Percentiles rank a stretch among this genome's conserved stretches.
These are phyloP conservation scores for Aulographum hederae DNA, from an alignment of 2,329 filamentous ascomycete species.

Conservation along the genomic window DNA sequence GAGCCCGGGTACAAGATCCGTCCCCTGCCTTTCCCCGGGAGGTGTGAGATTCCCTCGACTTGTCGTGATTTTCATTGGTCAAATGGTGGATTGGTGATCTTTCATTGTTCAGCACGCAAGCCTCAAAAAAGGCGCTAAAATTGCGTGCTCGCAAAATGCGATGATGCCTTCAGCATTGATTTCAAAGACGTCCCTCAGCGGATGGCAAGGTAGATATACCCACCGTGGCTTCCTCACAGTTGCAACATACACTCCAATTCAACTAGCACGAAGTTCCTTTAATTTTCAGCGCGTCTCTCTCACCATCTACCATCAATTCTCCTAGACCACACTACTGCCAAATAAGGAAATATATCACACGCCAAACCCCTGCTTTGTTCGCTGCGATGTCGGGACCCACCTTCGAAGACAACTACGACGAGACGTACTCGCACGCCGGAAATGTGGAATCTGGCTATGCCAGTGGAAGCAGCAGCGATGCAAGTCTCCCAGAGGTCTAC, in stretches of 20 bases:
- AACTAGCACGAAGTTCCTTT: neutral
- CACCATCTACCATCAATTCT: neutral
- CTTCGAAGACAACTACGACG: too few relatives aligned
- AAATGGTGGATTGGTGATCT: too few relatives aligned
- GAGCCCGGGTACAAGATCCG: too few relatives aligned
- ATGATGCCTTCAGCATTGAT: slow-evolving; percentile 2
- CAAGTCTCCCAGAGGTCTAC: slow-evolving; percentile 54
- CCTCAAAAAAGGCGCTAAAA: slow-evolving; percentile 5
- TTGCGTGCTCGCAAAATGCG: slow-evolving; percentile 3
- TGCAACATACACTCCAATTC: neutral
- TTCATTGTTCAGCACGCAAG: too few relatives aligned
- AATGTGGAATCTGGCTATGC: slow-evolving; percentile 71
- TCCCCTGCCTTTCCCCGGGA: too few relatives aligned
- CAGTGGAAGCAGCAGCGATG: slow-evolving; percentile 43
- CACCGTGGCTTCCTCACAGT: neutral
- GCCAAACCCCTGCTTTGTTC: too few relatives aligned
- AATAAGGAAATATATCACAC: neutral
- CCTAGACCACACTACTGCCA: neutral
- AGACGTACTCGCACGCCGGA: slow-evolving; percentile 9
- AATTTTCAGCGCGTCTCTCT: too few relatives aligned
- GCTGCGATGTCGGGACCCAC: too few relatives aligned
- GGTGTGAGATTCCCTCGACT: too few relatives aligned
- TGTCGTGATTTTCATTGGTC: too few relatives aligned
- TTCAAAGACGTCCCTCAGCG: neutral
- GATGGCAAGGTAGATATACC: too few relatives aligned